phyloP scores from a whole-genome alignment of 2,329 filamentous ascomycete genomes.

The Tricladium varicosporioides region DNA sequence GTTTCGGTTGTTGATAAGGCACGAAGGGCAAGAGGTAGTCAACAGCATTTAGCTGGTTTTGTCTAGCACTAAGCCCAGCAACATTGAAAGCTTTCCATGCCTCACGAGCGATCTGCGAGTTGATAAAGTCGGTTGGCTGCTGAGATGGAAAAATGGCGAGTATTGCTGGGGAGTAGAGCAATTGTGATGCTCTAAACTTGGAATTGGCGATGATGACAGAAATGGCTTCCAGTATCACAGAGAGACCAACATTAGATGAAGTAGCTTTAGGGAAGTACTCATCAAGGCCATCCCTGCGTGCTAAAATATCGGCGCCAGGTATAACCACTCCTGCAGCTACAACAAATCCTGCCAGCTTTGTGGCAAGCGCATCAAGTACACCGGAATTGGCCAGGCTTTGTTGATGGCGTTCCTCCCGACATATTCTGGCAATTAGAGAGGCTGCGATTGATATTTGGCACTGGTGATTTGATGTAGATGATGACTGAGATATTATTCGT shows the following conservation, averaged over 20 bases:
- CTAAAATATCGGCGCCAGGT: slow-evolving; percentile 57
- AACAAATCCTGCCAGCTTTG: slow-evolving; percentile 69
- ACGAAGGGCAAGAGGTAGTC: slow-evolving; percentile 63
- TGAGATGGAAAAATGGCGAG: slow-evolving; percentile 64
- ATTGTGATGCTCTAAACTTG: slow-evolving; percentile 70
- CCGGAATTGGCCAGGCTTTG: slow-evolving; percentile 68
- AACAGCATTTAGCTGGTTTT: slow-evolving; percentile 51
- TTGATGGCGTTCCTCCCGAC: slow-evolving; percentile 68
- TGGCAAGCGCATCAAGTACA: slow-evolving; percentile 75
- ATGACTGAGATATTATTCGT: slow-evolving; percentile 61
- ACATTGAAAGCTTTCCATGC: slow-evolving; percentile 54
- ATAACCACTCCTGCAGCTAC: slow-evolving; percentile 67
- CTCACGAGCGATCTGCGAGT: slow-evolving; percentile 45
- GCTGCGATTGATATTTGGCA: slow-evolving; percentile 62
- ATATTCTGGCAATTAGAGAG: slow-evolving; percentile 56
- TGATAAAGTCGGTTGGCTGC: slow-evolving; percentile 47
- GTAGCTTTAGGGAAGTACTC: slow-evolving; percentile 62
- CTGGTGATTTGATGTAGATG: slow-evolving; percentile 51
- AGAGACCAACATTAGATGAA: slow-evolving; percentile 56
- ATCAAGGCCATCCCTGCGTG: slow-evolving; percentile 52
- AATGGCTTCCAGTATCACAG: slow-evolving; percentile 74
- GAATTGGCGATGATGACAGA: slow-evolving; percentile 76
- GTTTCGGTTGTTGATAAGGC: slow-evolving; percentile 42
- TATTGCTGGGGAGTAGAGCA: slow-evolving; percentile 66
- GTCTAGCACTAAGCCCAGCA: slow-evolving; percentile 41